Base-by-base conservation (phyloP, 306 rosid genomes). In the Inga laurina region DNA sequence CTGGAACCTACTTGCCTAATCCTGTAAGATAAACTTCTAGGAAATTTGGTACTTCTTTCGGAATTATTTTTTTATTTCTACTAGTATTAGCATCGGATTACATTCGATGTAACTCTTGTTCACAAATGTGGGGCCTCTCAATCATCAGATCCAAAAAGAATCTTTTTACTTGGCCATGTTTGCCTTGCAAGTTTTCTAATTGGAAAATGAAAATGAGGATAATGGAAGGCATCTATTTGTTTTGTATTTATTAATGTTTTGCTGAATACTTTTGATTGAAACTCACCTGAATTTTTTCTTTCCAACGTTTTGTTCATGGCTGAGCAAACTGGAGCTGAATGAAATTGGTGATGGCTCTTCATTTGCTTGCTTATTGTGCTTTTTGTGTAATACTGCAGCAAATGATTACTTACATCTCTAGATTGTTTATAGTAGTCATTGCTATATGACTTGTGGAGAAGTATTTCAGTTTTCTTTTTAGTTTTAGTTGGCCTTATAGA, bases 1-100 rank as follows among this genome's bases (percentile, higher is more conserved):
- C 99, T 10, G 99, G 99, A 75, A 94, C 99, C 49, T 97, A 94
- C 86, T 88, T 94, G 83, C 99, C 99, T 56, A 91, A 91, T 91
- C 97, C 99, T 73, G 99, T 97, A 94, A 91, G 99, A 77, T 82
- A 84, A 73, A 68, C n/a, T 67, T 83, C 65, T 72, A 71, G 7
- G 16, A 41, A 72, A 61, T 61, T 41, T 8, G 35, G 18, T 59
- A 37, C 24, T 79, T 43, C 77, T 35, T 45, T 71, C 37, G 52
- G 72, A 39, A 21, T 9, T 76, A 32, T 56, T 56, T 13, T 70
- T 49, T 82, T 15, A 49, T 74, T 34, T 75, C 15, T 49, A 12
- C 16, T 18, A 35, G 15, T 1, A 21, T 57, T 24, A 48, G 12
- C 41, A 6, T 22, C 14, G 61, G 61, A 7, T 24, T 27, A 48